Base-by-base conservation (phyloP, 2,329 filamentous ascomycete species). In the Allantophomopsis cytisporea region DNA sequence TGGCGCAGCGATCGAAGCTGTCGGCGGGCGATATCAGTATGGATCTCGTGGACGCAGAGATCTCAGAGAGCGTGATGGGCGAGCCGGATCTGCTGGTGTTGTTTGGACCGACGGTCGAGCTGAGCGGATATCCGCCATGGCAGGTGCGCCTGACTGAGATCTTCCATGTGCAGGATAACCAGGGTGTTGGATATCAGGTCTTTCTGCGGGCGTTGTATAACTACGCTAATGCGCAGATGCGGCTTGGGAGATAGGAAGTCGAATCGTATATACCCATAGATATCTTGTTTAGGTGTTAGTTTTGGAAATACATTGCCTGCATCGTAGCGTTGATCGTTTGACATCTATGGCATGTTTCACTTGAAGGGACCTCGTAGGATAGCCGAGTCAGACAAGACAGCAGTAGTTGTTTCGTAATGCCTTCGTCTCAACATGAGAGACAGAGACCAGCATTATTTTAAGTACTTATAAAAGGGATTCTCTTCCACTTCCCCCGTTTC, bases 81-180 rank as follows among this genome's bases (percentile, higher is more conserved):
- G 89, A 98, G 60, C 91, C 91, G 2, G 88, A 96, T 56, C 66
- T 98, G 12, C 65, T 98, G 42, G 73, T 98, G 40, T 64, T 94
- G 7, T 98, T 98, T 57, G 78, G 82, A 1, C 84, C 88, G 4
- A 76, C 78, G 37, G 76, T 96, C 39, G 80, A 87, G 56, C 63
- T 98, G 35, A 80, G 86, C 39, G 87, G 91, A 8, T 98, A 96
- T 57, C 91, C 91, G 8, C 91, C 91, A 1, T 98, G 91, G 91
- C 91, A 95, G 61, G 73, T 96, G 45, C 75, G 91, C 34, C 64
- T 98, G 54, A 95, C 88, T 0, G 91, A 98, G 66, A 95, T 98
- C 42, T 95, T 88, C 58, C 75, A 78, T 51, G 65, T 83, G 11
- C 71, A 72, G 41, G 83, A 88, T 54, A 86, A 86, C 57, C 73